Base-by-base conservation (phyloP, 306 rosid genomes). In the Vachellia pachyceras region DNA sequence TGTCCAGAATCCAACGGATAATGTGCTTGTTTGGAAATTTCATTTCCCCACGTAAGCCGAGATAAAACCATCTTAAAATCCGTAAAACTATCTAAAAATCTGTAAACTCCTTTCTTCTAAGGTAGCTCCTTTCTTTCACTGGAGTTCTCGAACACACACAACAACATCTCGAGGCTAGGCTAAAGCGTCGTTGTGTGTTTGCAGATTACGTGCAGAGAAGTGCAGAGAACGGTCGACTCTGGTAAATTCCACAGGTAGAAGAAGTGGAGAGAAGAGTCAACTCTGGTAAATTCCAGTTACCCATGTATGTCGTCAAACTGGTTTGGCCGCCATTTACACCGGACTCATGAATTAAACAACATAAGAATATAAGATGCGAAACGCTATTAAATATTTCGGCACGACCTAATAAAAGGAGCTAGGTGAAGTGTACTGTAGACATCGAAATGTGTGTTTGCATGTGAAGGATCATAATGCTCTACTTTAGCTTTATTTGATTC, bases 401-500 rank as follows among this genome's bases (percentile, higher is more conserved):
- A 71, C 14, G 7, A 29, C 42, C 60, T 14, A 44, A 69, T 11
- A 46, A 71, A 15, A 5, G 8, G 25, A 71, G 60, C 76, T 35
- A 49, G 25, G 36, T 29, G 52, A 69, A 44, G 76, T 18, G 76
- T 72, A 72, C 63, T 47, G 4, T 72, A 17, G 29, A 72, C 61
- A 72, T 72, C 25, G 47, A 47, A 72, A 72, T 46, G 60, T 71
- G 76, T 71, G 76, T 44, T 42, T 71, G 76, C 63, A 47, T 49
- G 63, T 47, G 76, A 71, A 29, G 23, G 20, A 25, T 70, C 58
- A 70, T 70, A 23, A 25, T 70, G 57, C 20, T 6, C 72, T 44
- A 25, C 35, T 52, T 77, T 54, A 72, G 64, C 63, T 63, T 77
- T 50, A 77, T n/a, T 42, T 33, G 39, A 57, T 33, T 39, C 47